A percentile compares a stretch with the other conserved stretches of the same genome.
Conservation (phyloP, 2,329 filamentous ascomycete species). For the Aspergillus sp. region DNA sequence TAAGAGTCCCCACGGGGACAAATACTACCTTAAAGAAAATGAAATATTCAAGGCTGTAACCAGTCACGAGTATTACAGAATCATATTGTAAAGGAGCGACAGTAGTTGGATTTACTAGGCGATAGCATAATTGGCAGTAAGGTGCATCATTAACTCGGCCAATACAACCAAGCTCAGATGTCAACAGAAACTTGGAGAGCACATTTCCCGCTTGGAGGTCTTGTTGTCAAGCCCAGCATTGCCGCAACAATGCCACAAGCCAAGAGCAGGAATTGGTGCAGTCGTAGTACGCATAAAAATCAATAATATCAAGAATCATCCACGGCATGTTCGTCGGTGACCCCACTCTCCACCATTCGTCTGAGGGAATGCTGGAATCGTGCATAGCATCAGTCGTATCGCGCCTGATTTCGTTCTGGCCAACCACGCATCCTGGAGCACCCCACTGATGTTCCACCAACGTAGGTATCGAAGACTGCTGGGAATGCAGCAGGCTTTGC, state of each 20-base stretch:
- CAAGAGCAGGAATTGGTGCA: slow-evolving; percentile 2
- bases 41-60: background rate
- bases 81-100: slow-evolving; percentile 3
- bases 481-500: slow-evolving; percentile 1
- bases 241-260: slow-evolving; percentile 12
- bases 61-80: background rate
- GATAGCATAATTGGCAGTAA: background rate
- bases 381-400: slow-evolving; percentile 10
- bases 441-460: slow-evolving; percentile 7
- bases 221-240: slow-evolving; percentile 5
- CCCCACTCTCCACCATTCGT: slow-evolving; percentile 11
- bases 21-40: background rate
- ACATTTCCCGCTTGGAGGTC: background rate
- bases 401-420: slow-evolving; percentile 7
- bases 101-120: slow-evolving; percentile 5
- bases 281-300: slow-evolving; percentile 10
- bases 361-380: slow-evolving; percentile 11
- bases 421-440: slow-evolving; percentile 6
- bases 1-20: background rate
- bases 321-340: slow-evolving; percentile 12
- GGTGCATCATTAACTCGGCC: background rate
- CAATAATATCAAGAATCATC: slow-evolving; percentile 7
- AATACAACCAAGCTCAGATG: background rate
- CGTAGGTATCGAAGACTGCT: slow-evolving; percentile 8
- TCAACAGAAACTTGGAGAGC: background rate